A percentile compares a stretch with the other conserved stretches of the same genome.
These are phyloP conservation scores for Pichia sp. DNA, from an alignment of 1,139 yeast genomes.

Conservation along the genomic window DNA sequence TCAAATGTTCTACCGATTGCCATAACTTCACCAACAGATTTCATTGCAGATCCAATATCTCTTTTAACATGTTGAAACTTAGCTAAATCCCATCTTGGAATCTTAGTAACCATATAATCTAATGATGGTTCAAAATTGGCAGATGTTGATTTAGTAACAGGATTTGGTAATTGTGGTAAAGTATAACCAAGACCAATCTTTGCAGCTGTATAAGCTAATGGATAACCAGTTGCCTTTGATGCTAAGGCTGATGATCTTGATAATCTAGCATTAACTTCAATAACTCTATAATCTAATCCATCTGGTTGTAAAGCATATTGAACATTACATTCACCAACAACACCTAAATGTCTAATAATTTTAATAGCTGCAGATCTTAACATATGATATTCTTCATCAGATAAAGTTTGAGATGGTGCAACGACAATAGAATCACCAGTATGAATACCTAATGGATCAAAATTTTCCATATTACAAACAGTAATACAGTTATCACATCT, in stretches of 20 bases:
- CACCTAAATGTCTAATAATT: conserved; percentile 95
- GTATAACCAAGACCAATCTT: conserved; percentile 94
- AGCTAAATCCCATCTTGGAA: conserved; percentile 96
- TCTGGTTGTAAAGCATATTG: conserved; percentile 96
- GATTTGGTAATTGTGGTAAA: conserved; percentile 90
- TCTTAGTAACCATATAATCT: conserved; percentile 94
- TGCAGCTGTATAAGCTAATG: conserved; percentile 97
- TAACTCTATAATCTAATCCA: conserved; percentile 91
- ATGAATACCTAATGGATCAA: conserved; percentile 96
- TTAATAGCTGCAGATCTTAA: conserved; percentile 95
- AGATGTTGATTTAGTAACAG: conserved; percentile 91
- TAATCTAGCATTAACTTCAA: conserved; percentile 95
- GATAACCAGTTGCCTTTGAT: conserved; percentile 97
- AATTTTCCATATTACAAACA: conserved; percentile 98
- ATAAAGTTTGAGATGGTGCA: conserved; percentile 95
- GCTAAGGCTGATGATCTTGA: conserved; percentile 98
- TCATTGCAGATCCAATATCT: conserved; percentile 93
- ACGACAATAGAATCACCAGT: conserved; percentile 99
- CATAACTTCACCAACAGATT: conserved; percentile 99
- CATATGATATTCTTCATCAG: conserved; percentile 98
- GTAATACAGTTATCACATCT: conserved; percentile 95
- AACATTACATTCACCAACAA: conserved; percentile 98
- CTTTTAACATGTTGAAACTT: conserved; percentile 94
- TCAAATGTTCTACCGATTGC: conserved; percentile 97
- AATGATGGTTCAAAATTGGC: conserved; percentile 97